A percentile compares a stretch with the other conserved stretches of the same genome.
phyloP scores from a whole-genome alignment of 768 basidiomycete species.

The Filobasidium floriforme region DNA sequence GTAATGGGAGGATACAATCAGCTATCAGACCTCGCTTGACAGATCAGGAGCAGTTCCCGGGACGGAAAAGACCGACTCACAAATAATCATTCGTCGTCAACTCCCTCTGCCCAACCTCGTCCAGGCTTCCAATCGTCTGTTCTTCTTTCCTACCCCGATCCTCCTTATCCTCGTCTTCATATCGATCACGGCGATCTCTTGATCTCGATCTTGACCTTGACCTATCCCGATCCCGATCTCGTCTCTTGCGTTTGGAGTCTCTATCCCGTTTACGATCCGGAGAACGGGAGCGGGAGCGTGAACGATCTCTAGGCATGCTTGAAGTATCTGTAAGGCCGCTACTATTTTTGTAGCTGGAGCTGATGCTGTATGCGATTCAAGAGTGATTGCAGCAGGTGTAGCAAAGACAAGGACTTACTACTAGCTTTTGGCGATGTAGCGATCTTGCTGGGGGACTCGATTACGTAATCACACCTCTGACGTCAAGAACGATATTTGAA shows the following conservation, averaged over 20 bases:
- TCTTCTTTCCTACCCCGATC: slow-evolving; percentile 20
- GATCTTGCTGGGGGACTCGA: no score
- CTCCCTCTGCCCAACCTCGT: slow-evolving; percentile 49
- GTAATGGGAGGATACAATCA: not conserved
- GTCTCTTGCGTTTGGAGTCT: slow-evolving; percentile 18
- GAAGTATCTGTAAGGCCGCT: no score
- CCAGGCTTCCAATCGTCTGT: slow-evolving; percentile 42
- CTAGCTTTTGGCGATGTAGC: no score
- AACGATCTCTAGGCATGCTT: slow-evolving; percentile 11
- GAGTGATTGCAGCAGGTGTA: no score
- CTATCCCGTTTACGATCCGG: slow-evolving; percentile 4
- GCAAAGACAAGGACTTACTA: no score
- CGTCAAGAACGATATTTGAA: no score
- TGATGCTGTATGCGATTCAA: no score
- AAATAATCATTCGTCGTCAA: slow-evolving; percentile 84
- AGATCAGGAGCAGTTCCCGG: no score
- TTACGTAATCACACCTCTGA: no score
- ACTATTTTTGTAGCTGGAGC: no score
- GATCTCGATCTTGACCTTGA: no score
- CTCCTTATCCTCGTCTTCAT: slow-evolving; percentile 15
- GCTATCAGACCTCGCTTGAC: not conserved
- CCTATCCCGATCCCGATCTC: not conserved
- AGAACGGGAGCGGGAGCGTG: not conserved
- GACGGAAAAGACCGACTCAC: slow-evolving; percentile 24
- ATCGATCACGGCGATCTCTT: not conserved